These are phyloP conservation scores for Aspergillus ochraceus DNA, from an alignment of 2,329 filamentous ascomycete genomes.

Conservation along the genomic window DNA sequence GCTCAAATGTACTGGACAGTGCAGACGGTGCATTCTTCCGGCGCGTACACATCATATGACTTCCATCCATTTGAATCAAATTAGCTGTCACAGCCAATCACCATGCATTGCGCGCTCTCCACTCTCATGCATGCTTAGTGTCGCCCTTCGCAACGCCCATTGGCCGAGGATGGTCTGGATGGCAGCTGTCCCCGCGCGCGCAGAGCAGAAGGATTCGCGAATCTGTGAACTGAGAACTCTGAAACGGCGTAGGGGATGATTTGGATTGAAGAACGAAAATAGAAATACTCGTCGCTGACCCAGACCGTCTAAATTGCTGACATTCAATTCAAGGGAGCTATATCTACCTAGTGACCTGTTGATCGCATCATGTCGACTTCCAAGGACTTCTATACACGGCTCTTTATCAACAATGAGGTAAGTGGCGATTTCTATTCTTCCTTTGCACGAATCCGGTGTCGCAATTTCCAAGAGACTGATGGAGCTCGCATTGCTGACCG, in stretches of 20 bases:
- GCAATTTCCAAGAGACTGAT: neutral
- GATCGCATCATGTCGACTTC: neutral
- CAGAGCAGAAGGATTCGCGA: neutral
- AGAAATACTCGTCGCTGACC: no score
- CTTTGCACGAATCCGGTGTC: no score
- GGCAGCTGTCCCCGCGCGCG: no score
- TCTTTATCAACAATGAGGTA: slow-evolving; percentile 56
- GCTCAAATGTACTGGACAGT: no score
- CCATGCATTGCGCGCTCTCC: slow-evolving; percentile 4
- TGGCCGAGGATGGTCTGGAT: neutral
- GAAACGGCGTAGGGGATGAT: no score
- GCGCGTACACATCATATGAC: no score
- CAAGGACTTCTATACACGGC: slow-evolving; percentile 13
- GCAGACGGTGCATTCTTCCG: no score
- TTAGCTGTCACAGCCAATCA: neutral
- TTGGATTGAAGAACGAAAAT: no score
- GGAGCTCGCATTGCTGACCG: neutral
- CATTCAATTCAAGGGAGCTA: no score
- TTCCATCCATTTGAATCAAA: no score
- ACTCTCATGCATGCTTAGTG: neutral
- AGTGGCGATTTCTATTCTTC: neutral
- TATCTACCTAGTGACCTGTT: no score
- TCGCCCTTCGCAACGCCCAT: neutral
- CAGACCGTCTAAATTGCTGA: no score
- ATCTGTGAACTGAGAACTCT: neutral